These are phyloP conservation scores for Davidsoniella australis DNA, from an alignment of 2,329 filamentous ascomycete genomes.

Conservation along the genomic window DNA sequence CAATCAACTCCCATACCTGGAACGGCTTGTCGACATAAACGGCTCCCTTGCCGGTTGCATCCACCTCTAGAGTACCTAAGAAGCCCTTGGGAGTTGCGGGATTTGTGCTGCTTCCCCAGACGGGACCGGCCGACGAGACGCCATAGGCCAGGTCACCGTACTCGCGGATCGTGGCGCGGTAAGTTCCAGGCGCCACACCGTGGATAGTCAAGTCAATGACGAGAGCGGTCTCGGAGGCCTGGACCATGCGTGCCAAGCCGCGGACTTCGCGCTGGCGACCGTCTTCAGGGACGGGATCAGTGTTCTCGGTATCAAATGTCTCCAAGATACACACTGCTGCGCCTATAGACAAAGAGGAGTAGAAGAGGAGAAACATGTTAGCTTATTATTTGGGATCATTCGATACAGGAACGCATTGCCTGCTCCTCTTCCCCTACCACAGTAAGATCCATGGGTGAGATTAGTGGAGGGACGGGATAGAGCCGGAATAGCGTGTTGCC, in stretches of 20 bases:
- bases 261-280: slow-evolving; percentile 44
- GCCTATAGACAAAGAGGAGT: slow-evolving; percentile 24
- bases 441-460: too few relatives aligned
- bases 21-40: slow-evolving; percentile 69
- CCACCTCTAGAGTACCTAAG: slow-evolving; percentile 62
- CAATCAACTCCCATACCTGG: slow-evolving; percentile 91
- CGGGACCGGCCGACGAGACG: slow-evolving; percentile 61
- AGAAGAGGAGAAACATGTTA: not conserved
- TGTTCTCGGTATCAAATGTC: slow-evolving; percentile 47
- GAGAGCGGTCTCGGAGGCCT: slow-evolving; percentile 62
- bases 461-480: too few relatives aligned
- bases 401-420: too few relatives aligned
- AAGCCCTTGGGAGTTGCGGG: slow-evolving; percentile 27
- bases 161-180: slow-evolving; percentile 70
- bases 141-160: slow-evolving; percentile 76
- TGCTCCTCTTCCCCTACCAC: too few relatives aligned
- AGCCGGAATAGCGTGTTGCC: too few relatives aligned
- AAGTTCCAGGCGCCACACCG: slow-evolving; percentile 64
- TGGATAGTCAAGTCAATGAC: slow-evolving; percentile 76
- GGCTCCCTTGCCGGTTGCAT: slow-evolving; percentile 55
- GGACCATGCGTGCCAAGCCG: slow-evolving; percentile 83
- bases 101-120: slow-evolving; percentile 41
- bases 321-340: slow-evolving; percentile 93
- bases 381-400: not conserved
- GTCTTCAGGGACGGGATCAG: slow-evolving; percentile 25